These are phyloP conservation scores for Populus hybrid DNA, from an alignment of 441 rosid species.

Conservation along the genomic window DNA sequence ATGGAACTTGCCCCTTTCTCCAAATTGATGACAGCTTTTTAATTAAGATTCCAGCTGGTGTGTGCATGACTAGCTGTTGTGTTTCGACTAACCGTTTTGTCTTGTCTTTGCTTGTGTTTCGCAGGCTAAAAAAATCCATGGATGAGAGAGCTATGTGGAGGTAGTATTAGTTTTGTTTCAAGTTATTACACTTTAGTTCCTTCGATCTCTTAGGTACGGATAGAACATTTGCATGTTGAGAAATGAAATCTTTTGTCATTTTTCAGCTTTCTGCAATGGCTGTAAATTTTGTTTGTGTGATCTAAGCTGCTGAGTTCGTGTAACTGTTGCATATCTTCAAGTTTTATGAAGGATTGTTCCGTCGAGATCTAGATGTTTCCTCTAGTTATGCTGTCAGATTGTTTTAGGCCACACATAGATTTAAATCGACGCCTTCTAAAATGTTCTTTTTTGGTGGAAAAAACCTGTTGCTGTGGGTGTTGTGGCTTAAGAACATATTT, in stretches of 20 bases:
- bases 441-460: neutral
- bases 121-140: constrained; percentile 33
- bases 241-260: neutral
- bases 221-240: neutral
- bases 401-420: too few relatives aligned
- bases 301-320: neutral
- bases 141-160: constrained; percentile 12
- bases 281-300: neutral
- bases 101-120: neutral
- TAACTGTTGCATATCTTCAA: too few relatives aligned
- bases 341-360: too few relatives aligned
- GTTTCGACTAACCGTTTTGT: neutral
- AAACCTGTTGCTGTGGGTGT: neutral
- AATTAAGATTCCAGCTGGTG: too few relatives aligned
- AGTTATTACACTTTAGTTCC: neutral
- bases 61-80: too few relatives aligned
- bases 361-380: too few relatives aligned
- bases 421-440: neutral
- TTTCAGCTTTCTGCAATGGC: too few relatives aligned
- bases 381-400: too few relatives aligned
- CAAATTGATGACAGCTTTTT: too few relatives aligned
- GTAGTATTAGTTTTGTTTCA: neutral
- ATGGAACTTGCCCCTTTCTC: too few relatives aligned
- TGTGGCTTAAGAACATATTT: neutral
- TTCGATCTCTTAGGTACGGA: neutral